phyloP scores from a whole-genome alignment of 176 grass and related monocot genomes.

The Zoysia japonica region DNA sequence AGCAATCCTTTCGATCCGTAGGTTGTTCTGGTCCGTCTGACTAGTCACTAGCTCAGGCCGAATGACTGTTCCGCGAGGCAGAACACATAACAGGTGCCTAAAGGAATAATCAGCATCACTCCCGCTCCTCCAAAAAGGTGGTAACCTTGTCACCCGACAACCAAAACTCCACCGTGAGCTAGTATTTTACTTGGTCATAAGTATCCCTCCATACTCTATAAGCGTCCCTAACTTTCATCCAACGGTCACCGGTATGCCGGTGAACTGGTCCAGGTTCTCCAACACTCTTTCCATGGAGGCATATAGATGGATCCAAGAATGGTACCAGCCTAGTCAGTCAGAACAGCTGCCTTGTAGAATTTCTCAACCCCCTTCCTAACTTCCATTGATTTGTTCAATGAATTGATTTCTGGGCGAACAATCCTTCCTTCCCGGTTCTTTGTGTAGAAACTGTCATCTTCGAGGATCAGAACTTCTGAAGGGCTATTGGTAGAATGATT shows the following conservation, averaged over 20 bases:
- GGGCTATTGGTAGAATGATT: conserved; percentile 82
- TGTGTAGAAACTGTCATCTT: conserved; percentile 53
- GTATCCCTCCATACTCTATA: conserved; percentile 67
- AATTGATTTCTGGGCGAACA: conserved; percentile 65
- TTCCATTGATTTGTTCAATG: conserved; percentile 58
- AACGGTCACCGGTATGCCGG: conserved; percentile 60
- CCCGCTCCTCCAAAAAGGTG: background rate
- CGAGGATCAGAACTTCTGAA: conserved; percentile 82
- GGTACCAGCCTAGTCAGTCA: conserved; percentile 59
- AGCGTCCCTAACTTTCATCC: conserved; percentile 69
- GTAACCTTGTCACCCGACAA: background rate
- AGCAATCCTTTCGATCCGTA: background rate
- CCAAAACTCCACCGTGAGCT: too few relatives aligned
- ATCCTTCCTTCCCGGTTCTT: conserved; percentile 56
- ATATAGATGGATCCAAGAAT: conserved; percentile 55
- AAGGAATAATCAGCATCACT: too few relatives aligned
- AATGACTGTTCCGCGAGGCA: too few relatives aligned
- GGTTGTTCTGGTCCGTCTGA: background rate
- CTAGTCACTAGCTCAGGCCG: too few relatives aligned
- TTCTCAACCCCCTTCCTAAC: conserved; percentile 46
- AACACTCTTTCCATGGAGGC: conserved; percentile 84
- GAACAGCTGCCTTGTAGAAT: conserved; percentile 67
- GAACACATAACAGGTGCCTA: too few relatives aligned
- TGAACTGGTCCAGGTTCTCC: conserved; percentile 70
- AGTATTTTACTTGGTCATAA: conserved; percentile 42